Base-by-base conservation (phyloP, 371 early-diverging fungal species). In the Mortierella sp. region DNA sequence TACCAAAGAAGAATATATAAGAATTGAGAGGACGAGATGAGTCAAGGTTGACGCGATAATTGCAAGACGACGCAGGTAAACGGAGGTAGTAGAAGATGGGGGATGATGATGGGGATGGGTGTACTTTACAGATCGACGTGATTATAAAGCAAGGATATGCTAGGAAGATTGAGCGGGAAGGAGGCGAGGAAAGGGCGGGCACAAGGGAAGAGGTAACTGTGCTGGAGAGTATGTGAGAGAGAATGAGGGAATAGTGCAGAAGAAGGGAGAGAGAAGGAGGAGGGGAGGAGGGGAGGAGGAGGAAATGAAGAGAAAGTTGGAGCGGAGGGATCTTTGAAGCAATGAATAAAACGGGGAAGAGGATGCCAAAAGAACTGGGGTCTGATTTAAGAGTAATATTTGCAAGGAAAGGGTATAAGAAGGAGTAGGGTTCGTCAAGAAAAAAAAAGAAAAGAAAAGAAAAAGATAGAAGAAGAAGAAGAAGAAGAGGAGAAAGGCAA, bases 101-200 rank as follows among this genome's bases (percentile, higher is more conserved):
- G 6, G n/a, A n/a, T n/a, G n/a, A n/a, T n/a, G n/a, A n/a, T n/a
- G n/a, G n/a, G n/a, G n/a, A n/a, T n/a, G n/a, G 49, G 8, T 18
- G 49, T 9, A 45, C 11, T 11, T 55, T 43, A 55, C 28, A 62
- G 47, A 70, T 57, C 64, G 55, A 10, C 47, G 59, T 45, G 75
- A 59, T 65, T 73, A 63, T 63, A 67, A 73, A 73, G 73, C 62
- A 67, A 68, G 73, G 62, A 62, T 43, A 55, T 43, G 43, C 9
- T 43, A 26, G 39, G 47, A 67, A 32, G 47, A 55, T 54, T 65
- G 52, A 58, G 65, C 54, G 45, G 30, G 39, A 65, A 64, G 51
- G 26, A 58, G 57, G 52, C 49, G 55, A 8, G 26, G 43, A 64
- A 30, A 37, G 28, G 43, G 47, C 30, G 26, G 20, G 16, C 24